These are phyloP conservation scores for Saccharum officinarum DNA, from an alignment of 176 grass and related monocot genomes.

Conservation along the genomic window DNA sequence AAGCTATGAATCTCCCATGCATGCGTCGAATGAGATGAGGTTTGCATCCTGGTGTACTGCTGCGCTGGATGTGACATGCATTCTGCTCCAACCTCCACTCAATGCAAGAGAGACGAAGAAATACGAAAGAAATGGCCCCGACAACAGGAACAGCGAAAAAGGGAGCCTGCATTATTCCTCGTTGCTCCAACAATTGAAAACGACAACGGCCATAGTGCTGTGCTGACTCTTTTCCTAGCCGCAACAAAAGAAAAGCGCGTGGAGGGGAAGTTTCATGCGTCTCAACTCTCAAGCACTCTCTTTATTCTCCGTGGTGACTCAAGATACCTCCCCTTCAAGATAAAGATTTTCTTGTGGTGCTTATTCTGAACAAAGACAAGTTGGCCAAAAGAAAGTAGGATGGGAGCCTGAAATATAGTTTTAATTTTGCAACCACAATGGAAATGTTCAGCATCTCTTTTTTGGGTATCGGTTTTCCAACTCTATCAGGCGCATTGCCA, in stretches of 20 bases:
- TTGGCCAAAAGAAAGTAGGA: no score
- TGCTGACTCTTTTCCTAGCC: neutral
- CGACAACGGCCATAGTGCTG: neutral
- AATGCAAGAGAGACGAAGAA: neutral
- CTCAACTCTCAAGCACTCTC: no score
- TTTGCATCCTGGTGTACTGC: neutral
- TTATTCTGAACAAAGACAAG: no score
- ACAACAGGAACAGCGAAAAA: neutral
- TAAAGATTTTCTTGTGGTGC: no score
- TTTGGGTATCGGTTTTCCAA: neutral
- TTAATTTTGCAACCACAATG: neutral
- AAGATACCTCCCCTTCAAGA: no score
- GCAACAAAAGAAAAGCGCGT: neutral
- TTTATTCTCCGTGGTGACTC: no score
- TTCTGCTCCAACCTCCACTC: neutral
- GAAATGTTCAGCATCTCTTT: neutral
- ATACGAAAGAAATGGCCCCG: no score
- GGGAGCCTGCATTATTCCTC: neutral
- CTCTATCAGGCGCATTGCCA: neutral
- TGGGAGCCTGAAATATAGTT: no score
- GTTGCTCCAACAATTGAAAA: neutral
- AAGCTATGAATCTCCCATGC: no score
- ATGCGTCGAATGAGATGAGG: no score
- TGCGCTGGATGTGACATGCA: neutral
- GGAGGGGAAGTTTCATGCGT: neutral